phyloP scores from a whole-genome alignment of 2,329 filamentous ascomycete genomes.

The Cadophora luteo-olivacea region DNA sequence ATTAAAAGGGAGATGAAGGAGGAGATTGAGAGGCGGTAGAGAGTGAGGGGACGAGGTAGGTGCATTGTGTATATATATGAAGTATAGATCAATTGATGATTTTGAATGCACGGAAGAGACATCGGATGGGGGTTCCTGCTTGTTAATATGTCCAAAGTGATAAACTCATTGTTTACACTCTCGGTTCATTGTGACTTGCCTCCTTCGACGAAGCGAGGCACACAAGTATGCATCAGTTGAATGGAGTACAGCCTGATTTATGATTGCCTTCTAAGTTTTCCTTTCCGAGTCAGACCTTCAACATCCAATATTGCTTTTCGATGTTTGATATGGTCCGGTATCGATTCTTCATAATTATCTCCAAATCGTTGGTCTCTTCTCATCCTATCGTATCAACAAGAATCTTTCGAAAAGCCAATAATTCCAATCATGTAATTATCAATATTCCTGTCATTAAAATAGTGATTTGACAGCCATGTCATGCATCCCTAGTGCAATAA shows the following conservation, averaged over 20 bases:
- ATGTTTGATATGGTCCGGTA: neutral
- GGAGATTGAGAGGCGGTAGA: constrained; percentile 51
- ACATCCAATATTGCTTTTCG: neutral
- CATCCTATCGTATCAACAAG: neutral
- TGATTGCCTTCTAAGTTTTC: neutral
- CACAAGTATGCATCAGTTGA: neutral
- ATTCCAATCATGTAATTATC: neutral
- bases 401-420: neutral
- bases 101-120: too few species aligned
- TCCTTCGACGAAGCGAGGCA: neutral
- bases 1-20: constrained; percentile 68
- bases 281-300: neutral
- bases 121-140: neutral
- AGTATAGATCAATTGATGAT: too few species aligned
- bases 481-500: neutral
- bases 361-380: neutral
- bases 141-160: neutral
- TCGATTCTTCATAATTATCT: neutral
- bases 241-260: neutral
- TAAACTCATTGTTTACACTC: constrained; percentile 3
- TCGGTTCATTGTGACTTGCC: neutral
- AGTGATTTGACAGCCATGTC: neutral
- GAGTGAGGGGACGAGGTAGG: neutral
- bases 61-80: too few species aligned
- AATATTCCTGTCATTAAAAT: neutral